Evolutionary conservation across 2,329 filamentous ascomycete genomes (phyloP).

Genomic region (Neopestalotiopsis sp.): DNA sequence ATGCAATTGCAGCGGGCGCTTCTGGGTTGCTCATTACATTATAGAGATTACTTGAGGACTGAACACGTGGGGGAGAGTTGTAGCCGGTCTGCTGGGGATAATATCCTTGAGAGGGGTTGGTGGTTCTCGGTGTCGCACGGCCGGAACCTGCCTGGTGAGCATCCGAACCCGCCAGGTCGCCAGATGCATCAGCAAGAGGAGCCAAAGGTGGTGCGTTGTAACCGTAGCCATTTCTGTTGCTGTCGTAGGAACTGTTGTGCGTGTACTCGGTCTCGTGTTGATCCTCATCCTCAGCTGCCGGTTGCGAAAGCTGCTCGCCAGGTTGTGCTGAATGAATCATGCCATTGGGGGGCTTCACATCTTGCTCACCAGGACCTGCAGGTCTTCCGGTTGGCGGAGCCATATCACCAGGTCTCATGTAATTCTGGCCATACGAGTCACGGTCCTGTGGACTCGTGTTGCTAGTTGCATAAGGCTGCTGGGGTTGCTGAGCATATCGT

Average conservation of each 20-base stretch:
- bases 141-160: slow-evolving; percentile 80
- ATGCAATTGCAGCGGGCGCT: slow-evolving; percentile 67
- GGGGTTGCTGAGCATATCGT: slow-evolving; percentile 73
- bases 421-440: slow-evolving; percentile 69
- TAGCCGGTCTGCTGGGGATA: slow-evolving; percentile 75
- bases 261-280: slow-evolving; percentile 86
- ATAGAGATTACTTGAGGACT: slow-evolving; percentile 80
- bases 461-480: slow-evolving; percentile 65
- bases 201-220: slow-evolving; percentile 74
- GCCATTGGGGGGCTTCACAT: slow-evolving; percentile 69
- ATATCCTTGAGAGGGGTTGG: slow-evolving; percentile 72
- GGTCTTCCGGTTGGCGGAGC: slow-evolving; percentile 74
- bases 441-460: slow-evolving; percentile 64
- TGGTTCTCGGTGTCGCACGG: slow-evolving; percentile 83
- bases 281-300: slow-evolving; percentile 67
- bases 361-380: slow-evolving; percentile 65
- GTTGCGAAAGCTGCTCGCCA: slow-evolving; percentile 59
- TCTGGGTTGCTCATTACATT: slow-evolving; percentile 87
- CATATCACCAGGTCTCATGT: slow-evolving; percentile 87
- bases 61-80: slow-evolving; percentile 76
- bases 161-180: slow-evolving; percentile 84
- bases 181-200: slow-evolving; percentile 72
- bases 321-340: slow-evolving; percentile 64
- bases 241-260: slow-evolving; percentile 78
- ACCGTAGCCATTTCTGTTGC: slow-evolving; percentile 75